These are phyloP conservation scores for Paxillus rubicundulus DNA, from an alignment of 768 basidiomycete species.

Conservation along the genomic window DNA sequence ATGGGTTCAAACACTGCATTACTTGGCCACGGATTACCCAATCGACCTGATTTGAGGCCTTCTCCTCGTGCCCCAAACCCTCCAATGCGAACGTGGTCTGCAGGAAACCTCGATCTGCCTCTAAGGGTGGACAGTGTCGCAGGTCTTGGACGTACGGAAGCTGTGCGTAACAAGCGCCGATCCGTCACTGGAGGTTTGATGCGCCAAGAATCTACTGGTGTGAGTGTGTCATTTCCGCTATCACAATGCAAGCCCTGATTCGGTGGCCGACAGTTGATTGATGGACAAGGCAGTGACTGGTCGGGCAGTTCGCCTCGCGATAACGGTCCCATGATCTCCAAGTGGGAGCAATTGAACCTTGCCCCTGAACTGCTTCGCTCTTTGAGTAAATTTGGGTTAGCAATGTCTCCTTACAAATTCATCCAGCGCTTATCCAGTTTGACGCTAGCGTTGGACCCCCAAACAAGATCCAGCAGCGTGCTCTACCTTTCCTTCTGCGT, in stretches of 20 bases:
- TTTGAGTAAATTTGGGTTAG: conserved; percentile 91
- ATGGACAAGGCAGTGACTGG: conserved; percentile 56
- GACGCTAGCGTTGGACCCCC: conserved; percentile 86
- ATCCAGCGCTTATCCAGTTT: conserved; percentile 12
- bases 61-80: conserved; percentile 62
- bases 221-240: conserved; percentile 38
- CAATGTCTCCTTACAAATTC: conserved; percentile 2
- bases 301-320: conserved; percentile 57
- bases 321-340: conserved; percentile 78
- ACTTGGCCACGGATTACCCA: conserved; percentile 61
- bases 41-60: conserved; percentile 61
- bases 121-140: conserved; percentile 48
- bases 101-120: conserved; percentile 74
- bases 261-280: conserved; percentile 44
- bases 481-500: conserved; percentile 89
- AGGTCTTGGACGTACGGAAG: conserved; percentile 36
- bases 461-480: conserved; percentile 97
- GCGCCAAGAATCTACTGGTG: conserved; percentile 73
- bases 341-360: conserved; percentile 92
- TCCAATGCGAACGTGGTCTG: conserved; percentile 82
- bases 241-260: conserved; percentile 13
- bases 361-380: conserved; percentile 86
- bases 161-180: conserved; percentile 67
- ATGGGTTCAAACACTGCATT: conserved; percentile 37
- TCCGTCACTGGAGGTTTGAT: conserved; percentile 61